Evolutionary conservation across 2,329 filamentous ascomycete genomes (phyloP).

Genomic region (Hortaea sp.): DNA sequence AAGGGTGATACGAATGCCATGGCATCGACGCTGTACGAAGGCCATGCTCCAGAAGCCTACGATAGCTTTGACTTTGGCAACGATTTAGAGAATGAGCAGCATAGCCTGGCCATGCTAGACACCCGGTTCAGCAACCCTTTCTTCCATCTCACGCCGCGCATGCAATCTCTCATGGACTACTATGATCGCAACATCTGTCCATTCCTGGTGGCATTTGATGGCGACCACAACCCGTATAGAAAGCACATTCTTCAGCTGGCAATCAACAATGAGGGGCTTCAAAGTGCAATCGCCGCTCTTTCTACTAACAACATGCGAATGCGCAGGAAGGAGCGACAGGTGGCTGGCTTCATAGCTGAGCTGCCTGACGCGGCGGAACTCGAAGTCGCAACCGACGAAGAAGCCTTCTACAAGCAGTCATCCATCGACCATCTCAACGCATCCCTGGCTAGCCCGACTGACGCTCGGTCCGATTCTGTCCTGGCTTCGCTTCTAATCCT

Average conservation of each 20-base stretch:
- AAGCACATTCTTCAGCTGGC: slow-evolving; percentile 73
- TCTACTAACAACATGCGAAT: slow-evolving; percentile 85
- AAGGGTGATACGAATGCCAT: background rate
- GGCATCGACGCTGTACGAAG: background rate
- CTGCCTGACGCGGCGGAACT: slow-evolving; percentile 9
- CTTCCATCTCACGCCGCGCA: slow-evolving; percentile 59
- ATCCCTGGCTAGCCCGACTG: slow-evolving; percentile 66
- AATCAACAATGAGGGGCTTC: slow-evolving; percentile 67
- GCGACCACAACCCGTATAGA: slow-evolving; percentile 74
- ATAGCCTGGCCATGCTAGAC: slow-evolving; percentile 18
- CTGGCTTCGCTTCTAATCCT: slow-evolving; percentile 78
- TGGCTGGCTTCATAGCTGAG: slow-evolving; percentile 24
- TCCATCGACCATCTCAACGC: slow-evolving; percentile 76
- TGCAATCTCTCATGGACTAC: slow-evolving; percentile 85
- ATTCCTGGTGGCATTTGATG: slow-evolving; percentile 84
- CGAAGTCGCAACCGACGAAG: slow-evolving; percentile 37
- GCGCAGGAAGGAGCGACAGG: slow-evolving; percentile 54
- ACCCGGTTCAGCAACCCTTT: slow-evolving; percentile 27
- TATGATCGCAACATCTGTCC: slow-evolving; percentile 89
- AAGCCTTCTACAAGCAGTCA: slow-evolving; percentile 74
- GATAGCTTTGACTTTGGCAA: background rate
- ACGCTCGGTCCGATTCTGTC: slow-evolving; percentile 74
- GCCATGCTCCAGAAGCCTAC: background rate
- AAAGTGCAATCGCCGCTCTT: slow-evolving; percentile 83
- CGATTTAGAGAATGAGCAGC: slow-evolving; percentile 13